These are phyloP conservation scores for Penicillium sp. DNA, from an alignment of 2,329 filamentous ascomycete genomes.

Conservation along the genomic window DNA sequence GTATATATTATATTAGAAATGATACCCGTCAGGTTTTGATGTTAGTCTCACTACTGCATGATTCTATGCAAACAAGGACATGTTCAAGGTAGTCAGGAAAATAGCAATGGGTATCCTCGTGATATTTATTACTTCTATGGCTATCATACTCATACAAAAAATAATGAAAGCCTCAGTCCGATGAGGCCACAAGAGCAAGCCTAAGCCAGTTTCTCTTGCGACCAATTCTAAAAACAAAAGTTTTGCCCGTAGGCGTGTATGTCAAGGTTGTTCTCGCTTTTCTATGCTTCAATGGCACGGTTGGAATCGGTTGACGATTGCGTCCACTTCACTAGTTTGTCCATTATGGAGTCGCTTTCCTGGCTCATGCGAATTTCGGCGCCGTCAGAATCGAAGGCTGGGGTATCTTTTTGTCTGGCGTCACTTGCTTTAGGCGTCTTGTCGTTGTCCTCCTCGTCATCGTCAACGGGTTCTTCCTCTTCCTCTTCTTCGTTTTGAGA, in stretches of 20 bases:
- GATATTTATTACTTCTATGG: constrained; percentile 4
- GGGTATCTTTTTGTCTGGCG: background rate
- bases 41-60: background rate
- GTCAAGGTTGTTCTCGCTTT: background rate
- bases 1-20: constrained; percentile 14
- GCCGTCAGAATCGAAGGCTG: background rate
- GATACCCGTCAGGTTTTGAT: constrained; percentile 4
- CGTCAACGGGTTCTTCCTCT: background rate
- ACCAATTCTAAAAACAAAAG: background rate
- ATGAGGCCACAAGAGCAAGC: background rate
- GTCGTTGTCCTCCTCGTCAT: background rate
- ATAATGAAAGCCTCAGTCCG: background rate
- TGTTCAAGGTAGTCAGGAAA: background rate
- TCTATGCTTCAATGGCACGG: background rate
- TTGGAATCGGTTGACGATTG: constrained; percentile 11
- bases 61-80: background rate
- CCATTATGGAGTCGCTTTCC: constrained; percentile 8
- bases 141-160: background rate
- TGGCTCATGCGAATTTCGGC: constrained; percentile 1
- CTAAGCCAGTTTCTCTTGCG: background rate
- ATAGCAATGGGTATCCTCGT: constrained; percentile 11
- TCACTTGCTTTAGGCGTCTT: constrained; percentile 9
- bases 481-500: background rate
- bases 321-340: constrained; percentile 10
- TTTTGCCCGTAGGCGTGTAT: background rate